Conservation (phyloP, 352 stramenopile species). For the Globisporangium emineosum region DNA sequence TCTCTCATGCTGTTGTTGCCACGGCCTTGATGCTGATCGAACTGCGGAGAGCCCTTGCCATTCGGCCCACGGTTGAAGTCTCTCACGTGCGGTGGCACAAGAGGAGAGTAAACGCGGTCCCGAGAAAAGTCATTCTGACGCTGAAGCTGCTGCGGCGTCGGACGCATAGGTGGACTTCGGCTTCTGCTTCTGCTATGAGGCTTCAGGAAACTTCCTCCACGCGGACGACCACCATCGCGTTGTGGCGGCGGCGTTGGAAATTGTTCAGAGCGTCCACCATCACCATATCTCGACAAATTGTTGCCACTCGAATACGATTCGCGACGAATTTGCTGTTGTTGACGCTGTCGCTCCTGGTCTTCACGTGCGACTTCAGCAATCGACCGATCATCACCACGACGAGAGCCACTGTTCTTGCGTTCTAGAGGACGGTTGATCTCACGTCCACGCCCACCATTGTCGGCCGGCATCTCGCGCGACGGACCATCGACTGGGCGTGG, state of each 20-base stretch:
- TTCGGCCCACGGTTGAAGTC: conserved; percentile 7
- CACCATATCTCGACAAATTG: conserved; percentile 31
- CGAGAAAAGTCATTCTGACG: conserved; percentile 8
- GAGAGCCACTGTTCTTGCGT: conserved; percentile 22
- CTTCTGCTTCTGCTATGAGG: conserved; percentile 18
- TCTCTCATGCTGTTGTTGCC: background rate
- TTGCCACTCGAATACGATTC: conserved; percentile 19
- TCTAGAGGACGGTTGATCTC: conserved; percentile 22
- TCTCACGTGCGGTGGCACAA: conserved; percentile 1
- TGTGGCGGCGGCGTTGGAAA: conserved; percentile 1
- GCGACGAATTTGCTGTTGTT: conserved; percentile 34
- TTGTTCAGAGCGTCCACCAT: conserved; percentile 21
- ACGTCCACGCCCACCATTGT: conserved; percentile 24
- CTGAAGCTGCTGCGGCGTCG: background rate
- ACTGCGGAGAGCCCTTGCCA: background rate
- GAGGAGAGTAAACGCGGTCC: conserved; percentile 8
- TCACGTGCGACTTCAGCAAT: conserved; percentile 54
- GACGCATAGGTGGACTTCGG: conserved; percentile 4
- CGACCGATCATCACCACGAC: conserved; percentile 35
- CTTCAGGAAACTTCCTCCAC: conserved; percentile 6
- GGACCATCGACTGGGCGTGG: background rate
- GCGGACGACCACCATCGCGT: conserved; percentile 8
- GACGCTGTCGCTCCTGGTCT: conserved; percentile 39
- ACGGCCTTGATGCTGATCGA: background rate
- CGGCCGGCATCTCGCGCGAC: background rate